Percentiles rank a stretch among this genome's conserved stretches.
Conservation (phyloP, 345 rosid genomes). For the Combretum micranthum region DNA sequence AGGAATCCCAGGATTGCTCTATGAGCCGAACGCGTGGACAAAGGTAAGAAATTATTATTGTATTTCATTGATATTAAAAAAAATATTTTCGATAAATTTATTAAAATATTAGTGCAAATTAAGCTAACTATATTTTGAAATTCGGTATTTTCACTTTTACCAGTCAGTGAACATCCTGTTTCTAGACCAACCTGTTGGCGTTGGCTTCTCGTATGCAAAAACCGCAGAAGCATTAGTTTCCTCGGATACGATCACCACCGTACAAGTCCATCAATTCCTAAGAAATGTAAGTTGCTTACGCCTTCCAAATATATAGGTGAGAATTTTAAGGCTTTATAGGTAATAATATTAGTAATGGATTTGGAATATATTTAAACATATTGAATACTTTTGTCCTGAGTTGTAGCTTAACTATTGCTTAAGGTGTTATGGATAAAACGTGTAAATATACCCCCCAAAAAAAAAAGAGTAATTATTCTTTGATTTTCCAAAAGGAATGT, state of each 20-base stretch:
- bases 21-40: constrained; percentile 20
- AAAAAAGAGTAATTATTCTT: no score
- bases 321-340: no score
- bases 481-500: no score
- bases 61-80: background rate
- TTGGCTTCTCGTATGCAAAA: constrained; percentile 26
- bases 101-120: background rate
- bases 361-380: no score
- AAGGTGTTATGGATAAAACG: no score
- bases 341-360: no score
- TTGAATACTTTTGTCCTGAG: no score
- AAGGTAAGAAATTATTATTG: constrained; percentile 9
- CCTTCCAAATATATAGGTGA: no score
- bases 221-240: constrained; percentile 5
- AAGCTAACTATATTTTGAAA: background rate
- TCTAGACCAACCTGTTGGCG: constrained; percentile 26
- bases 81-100: background rate
- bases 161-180: constrained; percentile 15
- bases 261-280: no score
- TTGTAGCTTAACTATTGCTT: no score
- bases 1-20: constrained; percentile 10
- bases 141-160: background rate
- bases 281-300: no score
- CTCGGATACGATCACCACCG: background rate
- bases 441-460: no score